Conservation (phyloP, 148 eudicot genomes). For the Nepenthes gracilis region DNA sequence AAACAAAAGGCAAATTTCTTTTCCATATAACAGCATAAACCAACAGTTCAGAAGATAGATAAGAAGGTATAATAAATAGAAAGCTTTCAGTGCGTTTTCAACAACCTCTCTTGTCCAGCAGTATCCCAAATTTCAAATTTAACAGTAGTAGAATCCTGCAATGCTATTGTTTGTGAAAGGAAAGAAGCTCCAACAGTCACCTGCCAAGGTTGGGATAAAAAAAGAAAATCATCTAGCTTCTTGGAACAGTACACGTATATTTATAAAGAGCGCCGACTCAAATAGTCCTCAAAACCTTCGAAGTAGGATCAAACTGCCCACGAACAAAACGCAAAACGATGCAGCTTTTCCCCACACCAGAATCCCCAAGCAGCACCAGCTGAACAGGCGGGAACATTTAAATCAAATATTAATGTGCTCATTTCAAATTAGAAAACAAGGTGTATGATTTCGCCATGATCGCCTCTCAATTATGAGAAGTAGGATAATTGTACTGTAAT, state of each 20-base stretch:
- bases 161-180: slow-evolving; percentile 86
- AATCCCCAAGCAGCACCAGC: slow-evolving; percentile 67
- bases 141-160: slow-evolving; percentile 91
- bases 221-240: background rate
- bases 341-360: slow-evolving; percentile 82
- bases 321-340: slow-evolving; percentile 83
- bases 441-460: background rate
- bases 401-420: background rate
- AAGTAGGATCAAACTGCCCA: slow-evolving; percentile 95
- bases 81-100: background rate
- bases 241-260: background rate
- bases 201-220: slow-evolving; percentile 19
- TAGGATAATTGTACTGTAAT: slow-evolving; percentile 1
- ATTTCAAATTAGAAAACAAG: background rate
- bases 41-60: background rate
- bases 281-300: slow-evolving; percentile 45
- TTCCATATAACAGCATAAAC: background rate
- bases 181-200: slow-evolving; percentile 97
- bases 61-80: background rate
- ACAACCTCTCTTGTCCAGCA: slow-evolving; percentile 95
- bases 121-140: slow-evolving; percentile 99
- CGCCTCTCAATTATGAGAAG: background rate
- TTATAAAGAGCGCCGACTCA: background rate
- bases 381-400: slow-evolving; percentile 6
- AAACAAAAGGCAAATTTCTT: background rate